A percentile compares a stretch with the other conserved stretches of the same genome.
Conservation (phyloP, 441 rosid genomes). For the Macaranga tanarius region DNA sequence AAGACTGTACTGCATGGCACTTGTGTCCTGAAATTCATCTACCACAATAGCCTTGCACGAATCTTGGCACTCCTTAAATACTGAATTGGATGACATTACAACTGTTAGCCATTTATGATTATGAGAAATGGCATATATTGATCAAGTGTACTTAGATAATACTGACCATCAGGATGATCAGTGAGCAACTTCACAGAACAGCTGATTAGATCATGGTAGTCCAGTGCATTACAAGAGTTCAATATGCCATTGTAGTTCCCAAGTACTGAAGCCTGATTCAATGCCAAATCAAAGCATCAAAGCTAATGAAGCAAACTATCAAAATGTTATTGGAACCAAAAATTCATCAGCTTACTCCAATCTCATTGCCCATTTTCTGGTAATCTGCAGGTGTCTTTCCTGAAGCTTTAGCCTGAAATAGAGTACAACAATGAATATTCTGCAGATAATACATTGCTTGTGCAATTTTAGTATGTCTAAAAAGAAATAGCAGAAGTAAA, state of each 20-base stretch:
- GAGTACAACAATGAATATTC: constrained; percentile 14
- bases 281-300: constrained; percentile 32
- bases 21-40: constrained; percentile 98
- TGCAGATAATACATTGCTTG: background rate
- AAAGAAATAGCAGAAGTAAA: background rate
- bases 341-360: constrained; percentile 65
- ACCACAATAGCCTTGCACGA: constrained; percentile 82
- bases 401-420: constrained; percentile 85
- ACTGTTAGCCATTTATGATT: constrained; percentile 24
- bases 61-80: constrained; percentile 67
- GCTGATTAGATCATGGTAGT: constrained; percentile 91
- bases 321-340: constrained; percentile 23
- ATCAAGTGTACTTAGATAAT: constrained; percentile 20
- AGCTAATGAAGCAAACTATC: constrained; percentile 25
- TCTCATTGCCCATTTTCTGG: constrained; percentile 62
- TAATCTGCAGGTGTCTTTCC: constrained; percentile 73
- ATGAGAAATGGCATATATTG: constrained; percentile 16
- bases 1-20: constrained; percentile 85
- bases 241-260: constrained; percentile 64
- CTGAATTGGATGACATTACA: constrained; percentile 38
- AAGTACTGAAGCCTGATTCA: constrained; percentile 79
- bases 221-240: constrained; percentile 83
- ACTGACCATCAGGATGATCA: constrained; percentile 77
- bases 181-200: constrained; percentile 77
- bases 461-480: background rate